Evolutionary conservation across 768 basidiomycete genomes (phyloP).

Genomic region (Russula dissimulans): DNA sequence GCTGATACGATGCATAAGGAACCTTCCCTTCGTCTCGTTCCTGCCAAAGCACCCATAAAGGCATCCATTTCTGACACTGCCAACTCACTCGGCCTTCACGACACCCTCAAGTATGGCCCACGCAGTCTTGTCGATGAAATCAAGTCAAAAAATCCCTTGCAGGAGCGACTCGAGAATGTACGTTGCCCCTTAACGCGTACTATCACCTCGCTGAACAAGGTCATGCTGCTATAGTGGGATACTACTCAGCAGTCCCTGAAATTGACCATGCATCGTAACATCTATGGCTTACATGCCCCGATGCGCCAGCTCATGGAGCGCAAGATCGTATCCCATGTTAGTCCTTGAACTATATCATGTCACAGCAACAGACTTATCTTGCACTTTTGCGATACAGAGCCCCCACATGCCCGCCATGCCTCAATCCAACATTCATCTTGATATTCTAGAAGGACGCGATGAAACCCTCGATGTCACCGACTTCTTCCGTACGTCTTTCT

Average conservation of each 20-base stretch:
- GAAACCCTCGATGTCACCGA: conserved; percentile 72
- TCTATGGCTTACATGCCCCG: conserved; percentile 83
- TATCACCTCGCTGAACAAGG: background rate
- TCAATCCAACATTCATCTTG: conserved; percentile 75
- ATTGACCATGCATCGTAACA: conserved; percentile 73
- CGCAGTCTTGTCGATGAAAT: conserved; percentile 72
- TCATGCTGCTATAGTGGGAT: conserved; percentile 61
- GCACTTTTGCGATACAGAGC: conserved; percentile 34
- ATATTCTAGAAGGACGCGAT: conserved; percentile 90
- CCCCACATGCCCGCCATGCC: conserved; percentile 56
- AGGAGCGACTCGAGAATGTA: conserved; percentile 71
- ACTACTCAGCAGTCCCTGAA: conserved; percentile 83
- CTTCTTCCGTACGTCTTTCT: conserved; percentile 55
- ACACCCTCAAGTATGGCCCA: conserved; percentile 78
- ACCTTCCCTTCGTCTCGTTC: conserved; percentile 55
- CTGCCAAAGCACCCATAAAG: conserved; percentile 41
- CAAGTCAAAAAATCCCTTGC: conserved; percentile 50
- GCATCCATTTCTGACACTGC: conserved; percentile 61
- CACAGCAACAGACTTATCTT: background rate
- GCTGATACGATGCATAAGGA: conserved; percentile 26
- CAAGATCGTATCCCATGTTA: conserved; percentile 68
- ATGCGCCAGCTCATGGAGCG: conserved; percentile 91
- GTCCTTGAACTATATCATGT: conserved; percentile 23
- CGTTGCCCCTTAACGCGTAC: conserved; percentile 21
- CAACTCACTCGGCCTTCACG: conserved; percentile 76